A percentile compares a stretch with the other conserved stretches of the same genome.
Evolutionary conservation across 805 yeast genomes (phyloP).

Genomic region (Metschnikowia vanudenii): DNA sequence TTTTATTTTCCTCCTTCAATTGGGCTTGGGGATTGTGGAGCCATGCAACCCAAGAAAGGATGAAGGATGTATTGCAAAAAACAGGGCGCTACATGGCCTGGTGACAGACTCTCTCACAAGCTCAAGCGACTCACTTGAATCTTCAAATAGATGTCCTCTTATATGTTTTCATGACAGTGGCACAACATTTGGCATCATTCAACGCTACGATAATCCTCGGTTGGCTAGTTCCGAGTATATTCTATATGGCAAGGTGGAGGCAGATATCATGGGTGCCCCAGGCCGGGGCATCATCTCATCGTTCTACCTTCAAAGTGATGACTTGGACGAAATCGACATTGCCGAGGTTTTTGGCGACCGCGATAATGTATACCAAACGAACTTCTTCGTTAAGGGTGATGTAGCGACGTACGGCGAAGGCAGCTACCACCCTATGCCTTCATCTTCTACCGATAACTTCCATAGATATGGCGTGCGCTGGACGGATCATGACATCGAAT

Average conservation of each 20-base stretch:
- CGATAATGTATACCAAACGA: constrained; percentile 31
- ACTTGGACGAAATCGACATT: constrained; percentile 43
- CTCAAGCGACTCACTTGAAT: constrained; percentile 15
- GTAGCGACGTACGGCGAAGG: constrained; percentile 36
- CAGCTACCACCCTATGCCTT: constrained; percentile 26
- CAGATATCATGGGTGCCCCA: constrained; percentile 30
- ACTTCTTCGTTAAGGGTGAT: constrained; percentile 42
- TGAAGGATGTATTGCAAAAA: constrained; percentile 25
- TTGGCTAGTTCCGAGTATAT: constrained; percentile 30
- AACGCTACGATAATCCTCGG: constrained; percentile 32
- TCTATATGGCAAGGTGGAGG: constrained; percentile 38
- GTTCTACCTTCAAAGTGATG: constrained; percentile 42
- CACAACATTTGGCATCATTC: constrained; percentile 10
- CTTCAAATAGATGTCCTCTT: constrained; percentile 12
- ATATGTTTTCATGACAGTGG: constrained; percentile 11
- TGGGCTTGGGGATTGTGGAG: background rate
- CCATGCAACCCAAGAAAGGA: constrained; percentile 31
- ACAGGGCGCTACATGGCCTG: constrained; percentile 25
- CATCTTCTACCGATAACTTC: constrained; percentile 26
- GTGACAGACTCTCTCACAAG: constrained; percentile 21
- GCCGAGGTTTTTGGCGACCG: constrained; percentile 41
- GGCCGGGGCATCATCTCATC: constrained; percentile 41
- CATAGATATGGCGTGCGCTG: constrained; percentile 37
- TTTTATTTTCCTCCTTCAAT: background rate
- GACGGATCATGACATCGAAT: constrained; percentile 31